Evolutionary conservation across 495 filamentous ascomycete species (phyloP).

Genomic region (Hypoxylon subgilvum): DNA sequence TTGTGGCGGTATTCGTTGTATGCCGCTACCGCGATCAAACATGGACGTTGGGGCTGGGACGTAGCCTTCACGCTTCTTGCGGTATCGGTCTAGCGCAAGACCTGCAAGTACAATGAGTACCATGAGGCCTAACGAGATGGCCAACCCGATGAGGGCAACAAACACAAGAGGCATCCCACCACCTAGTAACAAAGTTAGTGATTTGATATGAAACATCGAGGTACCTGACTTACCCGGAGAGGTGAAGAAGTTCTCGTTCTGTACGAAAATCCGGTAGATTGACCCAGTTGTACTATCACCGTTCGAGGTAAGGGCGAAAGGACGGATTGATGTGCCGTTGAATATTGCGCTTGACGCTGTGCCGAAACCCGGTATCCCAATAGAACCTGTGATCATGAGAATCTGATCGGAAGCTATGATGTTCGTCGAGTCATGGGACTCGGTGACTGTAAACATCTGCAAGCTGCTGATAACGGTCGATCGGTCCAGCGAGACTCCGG

Average conservation of each 20-base stretch:
- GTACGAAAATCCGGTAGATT: slow-evolving; percentile 77
- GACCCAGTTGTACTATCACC: slow-evolving; percentile 57
- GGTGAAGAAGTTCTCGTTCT: slow-evolving; percentile 68
- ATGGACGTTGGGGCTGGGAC: slow-evolving; percentile 75
- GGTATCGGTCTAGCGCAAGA: slow-evolving; percentile 79
- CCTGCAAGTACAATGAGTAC: slow-evolving; percentile 87
- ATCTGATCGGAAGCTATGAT: slow-evolving; percentile 69
- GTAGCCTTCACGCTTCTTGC: slow-evolving; percentile 87
- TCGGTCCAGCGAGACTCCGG: slow-evolving; percentile 63
- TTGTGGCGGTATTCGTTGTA: slow-evolving; percentile 80
- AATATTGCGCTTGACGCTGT: slow-evolving; percentile 83
- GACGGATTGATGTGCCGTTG: slow-evolving; percentile 76
- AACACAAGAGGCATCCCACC: slow-evolving; percentile 78
- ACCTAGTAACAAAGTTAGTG: slow-evolving; percentile 45
- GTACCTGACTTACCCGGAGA: slow-evolving; percentile 34
- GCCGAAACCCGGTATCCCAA: slow-evolving; percentile 77
- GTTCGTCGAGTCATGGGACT: slow-evolving; percentile 67
- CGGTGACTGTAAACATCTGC: slow-evolving; percentile 74
- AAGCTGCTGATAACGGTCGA: slow-evolving; percentile 75
- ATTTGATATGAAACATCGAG: slow-evolving; percentile 32
- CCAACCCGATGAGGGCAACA: slow-evolving; percentile 90
- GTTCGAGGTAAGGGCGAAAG: slow-evolving; percentile 79
- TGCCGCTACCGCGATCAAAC: slow-evolving; percentile 74
- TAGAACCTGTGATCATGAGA: slow-evolving; percentile 81
- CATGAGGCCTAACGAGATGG: slow-evolving; percentile 82